Conservation (phyloP, 441 rosid genomes). For the Brassica balearica region DNA sequence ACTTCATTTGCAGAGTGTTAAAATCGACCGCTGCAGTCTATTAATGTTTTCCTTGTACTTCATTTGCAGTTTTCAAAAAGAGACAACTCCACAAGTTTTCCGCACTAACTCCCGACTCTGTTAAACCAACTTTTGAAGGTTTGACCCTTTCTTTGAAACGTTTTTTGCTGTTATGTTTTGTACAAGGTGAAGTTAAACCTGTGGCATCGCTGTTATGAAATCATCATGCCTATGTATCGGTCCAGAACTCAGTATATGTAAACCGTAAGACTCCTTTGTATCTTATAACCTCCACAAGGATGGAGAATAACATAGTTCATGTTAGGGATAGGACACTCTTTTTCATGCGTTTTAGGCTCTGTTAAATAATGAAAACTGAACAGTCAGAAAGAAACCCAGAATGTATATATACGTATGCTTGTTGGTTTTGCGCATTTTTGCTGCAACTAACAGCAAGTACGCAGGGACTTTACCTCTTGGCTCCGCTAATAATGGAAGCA, state of each 20-base stretch:
- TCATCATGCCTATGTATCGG: neutral
- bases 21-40: conserved; percentile 7
- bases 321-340: neutral
- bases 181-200: neutral
- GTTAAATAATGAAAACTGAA: neutral
- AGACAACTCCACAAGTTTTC: conserved; percentile 39
- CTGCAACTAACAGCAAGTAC: conserved; percentile 25
- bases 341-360: neutral
- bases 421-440: neutral
- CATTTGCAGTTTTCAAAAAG: conserved; percentile 42
- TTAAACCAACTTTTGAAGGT: conserved; percentile 27
- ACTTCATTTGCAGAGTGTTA: neutral
- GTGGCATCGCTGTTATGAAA: neutral
- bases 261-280: neutral
- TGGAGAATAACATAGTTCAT: neutral
- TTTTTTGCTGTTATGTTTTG: neutral
- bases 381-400: neutral
- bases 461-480: conserved; percentile 36
- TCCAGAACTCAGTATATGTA: neutral
- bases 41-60: neutral
- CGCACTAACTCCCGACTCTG: conserved; percentile 35
- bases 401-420: conserved; percentile 9
- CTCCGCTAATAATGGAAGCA: conserved; percentile 29
- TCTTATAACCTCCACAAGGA: neutral
- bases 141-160: conserved; percentile 5